Percentiles rank a stretch among this genome's conserved stretches.
Evolutionary conservation across 2,329 filamentous ascomycete species (phyloP).

Genomic region (Arthrinium phaeospermum): DNA sequence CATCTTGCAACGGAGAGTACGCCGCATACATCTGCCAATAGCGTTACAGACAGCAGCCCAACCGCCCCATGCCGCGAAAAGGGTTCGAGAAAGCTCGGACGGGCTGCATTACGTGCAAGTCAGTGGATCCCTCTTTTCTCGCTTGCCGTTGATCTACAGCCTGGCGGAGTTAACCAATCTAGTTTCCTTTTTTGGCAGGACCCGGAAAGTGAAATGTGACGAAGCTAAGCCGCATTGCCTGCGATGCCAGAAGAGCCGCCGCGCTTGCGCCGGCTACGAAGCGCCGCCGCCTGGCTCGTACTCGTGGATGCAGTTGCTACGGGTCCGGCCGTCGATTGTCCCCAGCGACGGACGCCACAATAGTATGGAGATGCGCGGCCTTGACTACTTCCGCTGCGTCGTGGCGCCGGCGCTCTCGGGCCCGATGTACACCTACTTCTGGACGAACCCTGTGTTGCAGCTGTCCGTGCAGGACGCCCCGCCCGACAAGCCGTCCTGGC

Average conservation of each 20-base stretch:
- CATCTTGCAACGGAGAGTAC: background rate
- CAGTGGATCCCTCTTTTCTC: conserved; percentile 16
- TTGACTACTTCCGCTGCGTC: conserved; percentile 29
- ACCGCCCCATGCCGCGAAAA: conserved; percentile 24
- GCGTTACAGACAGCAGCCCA: background rate
- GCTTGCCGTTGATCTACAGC: background rate
- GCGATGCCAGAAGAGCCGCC: conserved; percentile 34
- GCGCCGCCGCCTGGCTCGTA: conserved; percentile 22
- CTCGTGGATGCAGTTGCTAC: conserved; percentile 27
- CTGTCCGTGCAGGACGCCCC: conserved; percentile 24
- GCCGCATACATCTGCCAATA: background rate
- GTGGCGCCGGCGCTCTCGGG: conserved; percentile 25
- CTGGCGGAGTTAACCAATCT: background rate
- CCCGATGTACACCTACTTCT: conserved; percentile 25
- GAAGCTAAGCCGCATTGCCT: conserved; percentile 37
- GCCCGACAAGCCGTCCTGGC: conserved; percentile 28
- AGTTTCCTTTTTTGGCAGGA: conserved; percentile 26
- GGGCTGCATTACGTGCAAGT: conserved; percentile 31
- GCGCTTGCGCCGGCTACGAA: conserved; percentile 34
- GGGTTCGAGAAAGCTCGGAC: conserved; percentile 28
- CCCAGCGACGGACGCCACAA: conserved; percentile 6
- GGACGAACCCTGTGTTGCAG: conserved; percentile 27
- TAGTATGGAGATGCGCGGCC: conserved; percentile 21
- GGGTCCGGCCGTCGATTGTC: conserved; percentile 23
- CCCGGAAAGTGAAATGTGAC: conserved; percentile 41